Evolutionary conservation across 495 filamentous ascomycete genomes (phyloP).

Genomic region (Hypoxylon cercidicola): DNA sequence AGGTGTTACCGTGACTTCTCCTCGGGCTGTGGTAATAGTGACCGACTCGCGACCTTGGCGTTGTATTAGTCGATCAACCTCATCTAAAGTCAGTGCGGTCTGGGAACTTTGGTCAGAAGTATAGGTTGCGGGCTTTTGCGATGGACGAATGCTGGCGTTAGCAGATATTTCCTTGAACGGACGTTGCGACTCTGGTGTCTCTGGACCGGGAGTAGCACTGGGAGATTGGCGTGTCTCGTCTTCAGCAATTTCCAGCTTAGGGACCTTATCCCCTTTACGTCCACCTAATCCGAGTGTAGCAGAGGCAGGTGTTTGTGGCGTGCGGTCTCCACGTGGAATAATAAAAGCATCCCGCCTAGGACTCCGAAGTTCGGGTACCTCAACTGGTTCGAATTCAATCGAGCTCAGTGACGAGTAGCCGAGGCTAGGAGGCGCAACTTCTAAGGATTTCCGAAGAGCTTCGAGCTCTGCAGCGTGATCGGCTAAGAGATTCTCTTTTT

Average conservation of each 20-base stretch:
- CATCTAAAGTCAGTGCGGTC: conserved; percentile 76
- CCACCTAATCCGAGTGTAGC: conserved; percentile 54
- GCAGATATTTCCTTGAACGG: conserved; percentile 55
- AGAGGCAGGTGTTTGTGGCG: conserved; percentile 41
- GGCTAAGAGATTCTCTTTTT: conserved; percentile 37
- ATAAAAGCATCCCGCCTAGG: conserved; percentile 61
- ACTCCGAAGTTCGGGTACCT: conserved; percentile 47
- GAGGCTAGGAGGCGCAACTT: conserved; percentile 39
- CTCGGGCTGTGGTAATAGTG: conserved; percentile 38
- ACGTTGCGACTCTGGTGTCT: conserved; percentile 54
- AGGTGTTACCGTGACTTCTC: conserved; percentile 25
- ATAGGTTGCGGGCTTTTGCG: conserved; percentile 49
- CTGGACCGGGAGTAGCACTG: conserved; percentile 46
- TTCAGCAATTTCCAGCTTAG: conserved; percentile 61
- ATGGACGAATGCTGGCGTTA: conserved; percentile 48
- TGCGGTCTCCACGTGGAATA: conserved; percentile 53
- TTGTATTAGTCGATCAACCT: conserved; percentile 73
- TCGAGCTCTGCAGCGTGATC: conserved; percentile 41
- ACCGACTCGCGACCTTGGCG: conserved; percentile 28
- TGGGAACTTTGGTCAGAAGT: conserved; percentile 76
- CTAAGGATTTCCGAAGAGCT: conserved; percentile 36
- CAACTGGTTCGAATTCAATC: conserved; percentile 62
- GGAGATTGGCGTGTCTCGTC: conserved; percentile 63
- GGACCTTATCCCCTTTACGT: conserved; percentile 50
- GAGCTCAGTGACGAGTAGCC: conserved; percentile 61